These are phyloP conservation scores for Scenedesmus sp. DNA, from an alignment of 163 green algal species.

Conservation along the genomic window DNA sequence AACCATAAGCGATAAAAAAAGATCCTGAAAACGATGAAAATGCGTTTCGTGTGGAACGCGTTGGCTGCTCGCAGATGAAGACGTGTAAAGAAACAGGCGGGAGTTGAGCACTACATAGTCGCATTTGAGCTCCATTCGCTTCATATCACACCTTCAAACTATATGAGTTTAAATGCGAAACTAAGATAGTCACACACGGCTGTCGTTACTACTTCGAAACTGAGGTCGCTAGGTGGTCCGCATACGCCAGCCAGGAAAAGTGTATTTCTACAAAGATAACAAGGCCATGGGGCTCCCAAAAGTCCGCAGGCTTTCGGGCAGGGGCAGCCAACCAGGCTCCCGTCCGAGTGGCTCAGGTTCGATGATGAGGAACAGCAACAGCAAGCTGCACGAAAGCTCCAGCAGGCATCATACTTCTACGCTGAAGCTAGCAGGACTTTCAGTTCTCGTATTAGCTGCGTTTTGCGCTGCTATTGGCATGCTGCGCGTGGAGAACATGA, in stretches of 20 bases:
- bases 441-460: background rate
- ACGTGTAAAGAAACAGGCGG: slow-evolving; percentile 2
- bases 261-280: background rate
- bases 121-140: background rate
- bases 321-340: background rate
- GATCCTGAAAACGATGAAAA: background rate
- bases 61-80: background rate
- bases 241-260: background rate
- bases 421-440: background rate
- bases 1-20: background rate
- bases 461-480: background rate
- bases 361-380: background rate
- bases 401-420: background rate
- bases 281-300: background rate
- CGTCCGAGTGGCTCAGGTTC: background rate
- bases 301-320: background rate
- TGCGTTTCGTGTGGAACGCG: background rate
- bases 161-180: background rate
- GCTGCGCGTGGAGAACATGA: background rate
- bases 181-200: background rate
- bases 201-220: background rate
- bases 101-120: background rate
- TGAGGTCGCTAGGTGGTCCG: background rate
- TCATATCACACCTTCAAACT: background rate
- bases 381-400: background rate